Base-by-base conservation (phyloP, 176 grass and related monocot genomes). In the Hyparrhenia diplandra region DNA sequence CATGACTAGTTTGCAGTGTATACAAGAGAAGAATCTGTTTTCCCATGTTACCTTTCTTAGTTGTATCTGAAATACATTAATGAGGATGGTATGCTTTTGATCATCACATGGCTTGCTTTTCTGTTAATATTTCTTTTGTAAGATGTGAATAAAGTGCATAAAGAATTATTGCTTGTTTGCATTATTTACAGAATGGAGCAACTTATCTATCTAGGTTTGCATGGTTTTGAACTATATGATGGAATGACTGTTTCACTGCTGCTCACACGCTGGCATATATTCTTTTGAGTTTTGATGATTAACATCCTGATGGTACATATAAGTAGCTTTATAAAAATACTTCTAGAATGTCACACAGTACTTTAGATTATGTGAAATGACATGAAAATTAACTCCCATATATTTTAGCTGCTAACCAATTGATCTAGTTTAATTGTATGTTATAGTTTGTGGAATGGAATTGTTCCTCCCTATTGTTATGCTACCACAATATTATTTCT, bases 1-100 rank as follows among this genome's bases (percentile, higher is more conserved):
- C 77, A 85, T 88, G 64, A 54, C 57, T 85, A 69, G 10, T 75
- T 84, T 80, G 60, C 39, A 49, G 16, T 23, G 21, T 55, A 73
- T 55, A 78, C 36, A 83, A 32, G 34, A 25, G 13, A 57, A 54
- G 71, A 78, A 20, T 54, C 12, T 16, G 4, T 82, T 65, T 64
- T 46, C 5, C 45, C 45, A 65, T 83, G 58, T 79, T 35, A 39
- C 45, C 64, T 18, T 72, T 30, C 5, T 17, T 74, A 35, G 10
- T 73, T 83, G 64, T 34, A 63, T 70, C 29, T 82, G 78, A 71
- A 69, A 70, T 75, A 63, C 10, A 27, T 67, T 64, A 71, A 70
- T 55, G 9, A 29, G 25, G 52, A 74, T 55, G 51, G 1, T 54
- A 75, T 67, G 10, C 39, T 75, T 80, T 75, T 28, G 18, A 80